phyloP scores from a whole-genome alignment of 2,329 filamentous ascomycete genomes.

The Apiospora kogelbergensis region DNA sequence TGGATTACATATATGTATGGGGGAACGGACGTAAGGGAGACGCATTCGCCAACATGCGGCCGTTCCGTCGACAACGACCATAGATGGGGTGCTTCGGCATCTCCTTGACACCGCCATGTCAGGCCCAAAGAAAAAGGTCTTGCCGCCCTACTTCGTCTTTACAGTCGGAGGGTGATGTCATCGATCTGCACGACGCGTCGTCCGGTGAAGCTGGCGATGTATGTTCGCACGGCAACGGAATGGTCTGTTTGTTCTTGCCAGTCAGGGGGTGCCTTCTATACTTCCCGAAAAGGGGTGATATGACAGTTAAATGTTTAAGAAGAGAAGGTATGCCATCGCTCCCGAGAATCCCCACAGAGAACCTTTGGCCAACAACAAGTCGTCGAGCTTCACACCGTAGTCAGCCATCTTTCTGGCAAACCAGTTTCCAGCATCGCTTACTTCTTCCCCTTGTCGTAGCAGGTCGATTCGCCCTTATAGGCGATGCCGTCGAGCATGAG shows the following conservation, averaged over 20 bases:
- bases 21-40: background rate
- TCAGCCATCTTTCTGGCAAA: background rate
- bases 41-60: background rate
- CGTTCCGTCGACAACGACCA: background rate
- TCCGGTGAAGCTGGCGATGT: slow-evolving; percentile 23
- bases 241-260: slow-evolving; percentile 4
- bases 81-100: background rate
- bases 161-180: too few relatives aligned
- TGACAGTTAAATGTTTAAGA: background rate
- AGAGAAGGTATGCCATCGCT: background rate
- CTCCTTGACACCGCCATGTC: background rate
- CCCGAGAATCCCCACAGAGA: background rate
- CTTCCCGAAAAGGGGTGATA: background rate
- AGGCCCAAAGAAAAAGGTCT: background rate
- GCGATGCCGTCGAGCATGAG: background rate
- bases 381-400: background rate
- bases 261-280: too few relatives aligned
- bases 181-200: background rate
- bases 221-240: slow-evolving; percentile 18
- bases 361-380: background rate
- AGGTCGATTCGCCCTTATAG: background rate
- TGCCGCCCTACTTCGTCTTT: too few relatives aligned
- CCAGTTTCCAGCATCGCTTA: background rate
- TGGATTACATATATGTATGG: background rate
- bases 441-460: background rate